Base-by-base conservation (phyloP, 257 asterid genomes). In the Linderniella brevidens region DNA sequence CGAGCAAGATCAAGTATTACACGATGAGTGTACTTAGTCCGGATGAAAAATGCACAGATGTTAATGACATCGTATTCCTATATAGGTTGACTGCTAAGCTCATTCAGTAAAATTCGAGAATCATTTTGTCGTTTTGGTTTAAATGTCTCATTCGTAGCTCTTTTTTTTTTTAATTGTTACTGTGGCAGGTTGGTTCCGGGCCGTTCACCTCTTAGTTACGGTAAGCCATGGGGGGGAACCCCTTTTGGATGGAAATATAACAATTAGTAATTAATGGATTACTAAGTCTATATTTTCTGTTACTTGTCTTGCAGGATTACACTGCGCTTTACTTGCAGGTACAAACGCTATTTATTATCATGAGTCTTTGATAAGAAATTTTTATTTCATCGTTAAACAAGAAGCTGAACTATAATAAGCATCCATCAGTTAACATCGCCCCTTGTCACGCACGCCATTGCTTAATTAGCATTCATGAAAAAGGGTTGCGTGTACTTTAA, bases 21-120 rank as follows among this genome's bases (percentile, higher is more conserved):
- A 84, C 96, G 58, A 88, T 88, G 98, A 88, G 98, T 39, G 93
- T 88, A 71, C 78, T 88, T 52, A 75, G 90, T 72, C 92, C 84
- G 15, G 78, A 75, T 20, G 70, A 73, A 43, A 66, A 56, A 49
- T 48, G 72, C 62, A 59, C 76, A 11, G 79, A 68, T 49, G 72
- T 68, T 46, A 95, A 81, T 46, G 95, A 88, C 64, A 73, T 84
- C 50, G 92, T 79, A 46, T 88, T 88, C 60, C 54, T 88, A 29
- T 88, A 84, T 54, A 78, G 92, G 98, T 88, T 46, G n/a, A 56
- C 52, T 50, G 15, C 53, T 52, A 40, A 42, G 47, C 9, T 47
- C 36, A 36, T 37, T 38, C 42, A 45, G n/a, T 50, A 17, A 50
- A 12, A 44, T 44, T 9, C 19, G 9, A n/a, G 19, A 9, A 44